A percentile compares a stretch with the other conserved stretches of the same genome.
Evolutionary conservation across 805 yeast species (phyloP).

Genomic region (Zygoascus flipseniorum): DNA sequence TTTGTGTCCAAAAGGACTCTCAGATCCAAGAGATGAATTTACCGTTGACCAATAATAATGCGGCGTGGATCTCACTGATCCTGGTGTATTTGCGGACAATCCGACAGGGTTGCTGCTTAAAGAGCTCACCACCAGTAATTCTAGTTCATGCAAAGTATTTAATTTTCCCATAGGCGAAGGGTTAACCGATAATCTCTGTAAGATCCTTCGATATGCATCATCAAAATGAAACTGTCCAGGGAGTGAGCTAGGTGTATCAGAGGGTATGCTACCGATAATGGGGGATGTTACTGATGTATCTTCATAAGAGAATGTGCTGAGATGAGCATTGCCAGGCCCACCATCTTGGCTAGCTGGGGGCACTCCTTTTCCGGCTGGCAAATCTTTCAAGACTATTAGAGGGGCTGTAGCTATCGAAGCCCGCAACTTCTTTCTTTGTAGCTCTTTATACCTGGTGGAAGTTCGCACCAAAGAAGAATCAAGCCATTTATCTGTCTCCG

Average conservation of each 20-base stretch:
- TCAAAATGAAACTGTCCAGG: constrained; percentile 10
- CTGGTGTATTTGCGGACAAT: constrained; percentile 10
- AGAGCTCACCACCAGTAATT: constrained; percentile 20
- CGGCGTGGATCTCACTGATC: constrained; percentile 11
- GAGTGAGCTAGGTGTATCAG: neutral
- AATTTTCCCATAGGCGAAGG: constrained; percentile 23
- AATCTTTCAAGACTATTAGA: constrained; percentile 3
- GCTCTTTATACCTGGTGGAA: constrained; percentile 7
- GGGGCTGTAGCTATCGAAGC: constrained; percentile 9
- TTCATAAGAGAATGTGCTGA: neutral
- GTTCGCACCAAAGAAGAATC: constrained; percentile 12
- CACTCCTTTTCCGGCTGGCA: constrained; percentile 2
- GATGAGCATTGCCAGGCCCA: neutral
- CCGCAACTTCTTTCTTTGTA: constrained; percentile 6
- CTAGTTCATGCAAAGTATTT: constrained; percentile 20
- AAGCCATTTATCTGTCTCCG: constrained; percentile 29
- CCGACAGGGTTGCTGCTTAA: constrained; percentile 3
- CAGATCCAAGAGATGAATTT: constrained; percentile 16
- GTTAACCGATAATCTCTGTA: constrained; percentile 16
- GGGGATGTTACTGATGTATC: neutral
- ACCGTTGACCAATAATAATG: constrained; percentile 8
- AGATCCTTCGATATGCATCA: constrained; percentile 18
- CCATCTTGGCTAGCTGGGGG: neutral
- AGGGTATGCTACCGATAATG: neutral
- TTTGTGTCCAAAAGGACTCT: constrained; percentile 4